Conservation (phyloP, 495 filamentous ascomycete genomes). For the Aspergillus panamensis region DNA sequence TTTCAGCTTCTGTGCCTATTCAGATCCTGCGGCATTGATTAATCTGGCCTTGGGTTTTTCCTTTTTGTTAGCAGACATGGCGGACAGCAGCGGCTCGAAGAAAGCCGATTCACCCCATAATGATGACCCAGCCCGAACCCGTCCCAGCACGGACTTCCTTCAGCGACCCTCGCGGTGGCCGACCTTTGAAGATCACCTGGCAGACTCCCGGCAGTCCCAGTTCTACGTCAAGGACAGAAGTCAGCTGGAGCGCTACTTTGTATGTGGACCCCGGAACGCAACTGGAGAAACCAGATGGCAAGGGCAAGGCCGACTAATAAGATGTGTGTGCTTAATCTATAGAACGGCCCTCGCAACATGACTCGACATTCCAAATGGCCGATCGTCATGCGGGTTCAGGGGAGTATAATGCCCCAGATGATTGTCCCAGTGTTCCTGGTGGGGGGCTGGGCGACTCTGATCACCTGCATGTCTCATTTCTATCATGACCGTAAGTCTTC, state of each 20-base stretch:
- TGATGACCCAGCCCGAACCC: background rate
- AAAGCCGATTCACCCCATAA: background rate
- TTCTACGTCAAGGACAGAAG: conserved; percentile 30
- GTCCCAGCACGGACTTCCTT: background rate
- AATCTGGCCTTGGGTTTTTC: too few species aligned
- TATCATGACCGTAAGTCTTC: conserved; percentile 45
- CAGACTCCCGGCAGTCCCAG: conserved; percentile 33
- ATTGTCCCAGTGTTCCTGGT: conserved; percentile 67
- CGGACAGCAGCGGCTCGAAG: too few species aligned
- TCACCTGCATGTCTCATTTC: conserved; percentile 59
- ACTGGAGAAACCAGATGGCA: background rate
- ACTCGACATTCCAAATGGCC: conserved; percentile 77
- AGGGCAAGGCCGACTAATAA: conserved; percentile 10
- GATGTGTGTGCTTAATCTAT: background rate
- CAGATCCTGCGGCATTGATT: too few species aligned
- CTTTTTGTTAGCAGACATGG: too few species aligned
- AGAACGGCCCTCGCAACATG: conserved; percentile 61
- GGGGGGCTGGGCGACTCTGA: conserved; percentile 62
- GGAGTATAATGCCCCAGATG: conserved; percentile 76
- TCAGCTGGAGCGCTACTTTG: conserved; percentile 43
- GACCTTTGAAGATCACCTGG: conserved; percentile 35
- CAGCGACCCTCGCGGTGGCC: conserved; percentile 31
- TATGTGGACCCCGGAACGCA: conserved; percentile 22
- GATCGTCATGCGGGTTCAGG: conserved; percentile 72
- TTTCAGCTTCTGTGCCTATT: too few species aligned